phyloP scores from a whole-genome alignment of 2,329 filamentous ascomycete species.

The Ophiostoma montium region DNA sequence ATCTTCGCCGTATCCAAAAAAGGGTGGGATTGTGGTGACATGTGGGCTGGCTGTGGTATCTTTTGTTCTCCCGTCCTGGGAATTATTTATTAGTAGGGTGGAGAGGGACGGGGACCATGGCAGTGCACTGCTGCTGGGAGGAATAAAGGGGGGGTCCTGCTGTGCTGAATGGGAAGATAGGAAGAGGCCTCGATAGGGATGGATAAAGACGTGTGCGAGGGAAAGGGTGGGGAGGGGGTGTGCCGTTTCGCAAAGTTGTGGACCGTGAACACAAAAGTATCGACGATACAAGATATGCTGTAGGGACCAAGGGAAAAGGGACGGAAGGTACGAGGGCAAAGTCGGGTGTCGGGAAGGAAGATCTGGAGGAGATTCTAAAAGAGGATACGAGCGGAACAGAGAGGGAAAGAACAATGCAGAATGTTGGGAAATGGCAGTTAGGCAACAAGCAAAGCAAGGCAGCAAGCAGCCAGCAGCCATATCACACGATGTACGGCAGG shows the following conservation, averaged over 20 bases:
- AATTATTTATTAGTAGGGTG: neutral
- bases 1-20: neutral
- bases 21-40: conserved; percentile 2
- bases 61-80: neutral
- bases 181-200: neutral
- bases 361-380: neutral
- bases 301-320: neutral
- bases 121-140: conserved; percentile 1
- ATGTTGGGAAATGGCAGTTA: neutral
- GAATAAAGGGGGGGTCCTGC: neutral
- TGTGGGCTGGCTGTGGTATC: neutral
- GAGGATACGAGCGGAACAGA: neutral
- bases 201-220: neutral
- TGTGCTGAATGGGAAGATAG: neutral
- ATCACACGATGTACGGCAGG: too few species aligned
- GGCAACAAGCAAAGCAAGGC: neutral
- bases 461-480: neutral
- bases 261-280: neutral
- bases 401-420: neutral
- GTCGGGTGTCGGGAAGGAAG: neutral
- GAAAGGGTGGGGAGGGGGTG: neutral
- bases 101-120: neutral
- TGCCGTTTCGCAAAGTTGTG: conserved; percentile 1
- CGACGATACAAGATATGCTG: neutral
- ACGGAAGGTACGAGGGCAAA: neutral